Base-by-base conservation (phyloP, 2,329 filamentous ascomycete genomes). In the Aspergillus aculeatinus region DNA sequence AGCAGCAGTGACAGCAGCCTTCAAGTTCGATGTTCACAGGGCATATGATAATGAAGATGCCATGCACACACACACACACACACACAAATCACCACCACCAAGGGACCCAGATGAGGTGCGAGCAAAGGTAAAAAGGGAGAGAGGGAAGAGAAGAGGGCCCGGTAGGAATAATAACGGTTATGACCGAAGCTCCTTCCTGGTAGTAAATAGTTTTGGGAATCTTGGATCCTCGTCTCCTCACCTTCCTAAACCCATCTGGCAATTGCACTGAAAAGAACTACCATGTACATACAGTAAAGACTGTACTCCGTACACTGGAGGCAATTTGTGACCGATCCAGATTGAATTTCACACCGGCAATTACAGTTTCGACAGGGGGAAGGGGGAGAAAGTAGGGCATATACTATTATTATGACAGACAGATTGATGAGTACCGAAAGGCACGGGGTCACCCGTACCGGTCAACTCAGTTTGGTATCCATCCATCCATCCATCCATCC, bases 41-140 rank as follows among this genome's bases (percentile, higher is more conserved):
- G 39, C 39, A 44, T 44, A 44, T 16, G 16, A 19, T 44, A n/a
- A 44, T 44, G 39, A 19, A n/a, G 14, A 19, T 16, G 39, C 39
- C 39, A 16, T 44, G 39, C 39, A 44, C 39, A 44, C 21, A 44
- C 39, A 44, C 39, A 44, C n/a, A 42, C 16, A 42, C 39, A 42
- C 2, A 9, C 14, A 16, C 35, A 42, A 33, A 33, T 3, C 31
- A 12, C 33, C 14, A 35, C 39, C 39, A 19, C 39, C 39, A 44
- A 5, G 16, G 39, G 2, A 44, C 12, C 16, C 16, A 16, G 16
- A 44, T n/a, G 39, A 39, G 31, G 31, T 11, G 51, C 12, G 51
- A 11, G 14, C 19, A 58, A 59, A 54, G 52, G 31, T 50, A 54
- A 58, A 57, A 39, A 19, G 42, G 54, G 21, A 68, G 67, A 44